Evolutionary conservation across 2,329 filamentous ascomycete species (phyloP).

Genomic region (Trichoderma citrinoviride): DNA sequence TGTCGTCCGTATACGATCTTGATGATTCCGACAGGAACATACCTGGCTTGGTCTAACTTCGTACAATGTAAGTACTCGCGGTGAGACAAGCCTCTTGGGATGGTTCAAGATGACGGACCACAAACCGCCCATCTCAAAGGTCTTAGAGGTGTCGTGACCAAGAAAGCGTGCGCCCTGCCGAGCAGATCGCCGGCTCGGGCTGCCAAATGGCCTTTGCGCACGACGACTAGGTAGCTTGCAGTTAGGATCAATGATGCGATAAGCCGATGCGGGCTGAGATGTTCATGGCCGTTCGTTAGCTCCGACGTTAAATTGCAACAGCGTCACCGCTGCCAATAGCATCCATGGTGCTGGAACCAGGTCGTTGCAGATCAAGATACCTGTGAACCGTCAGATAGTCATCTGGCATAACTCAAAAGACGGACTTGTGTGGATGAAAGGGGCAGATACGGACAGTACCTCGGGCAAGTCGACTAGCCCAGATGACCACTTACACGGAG

Average conservation of each 20-base stretch:
- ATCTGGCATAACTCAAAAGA: too few relatives aligned
- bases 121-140: background rate
- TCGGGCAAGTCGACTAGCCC: too few relatives aligned
- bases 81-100: background rate
- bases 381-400: too few relatives aligned
- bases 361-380: too few relatives aligned
- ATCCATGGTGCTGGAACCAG: too few relatives aligned
- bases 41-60: background rate
- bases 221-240: constrained; percentile 11
- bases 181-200: constrained; percentile 5
- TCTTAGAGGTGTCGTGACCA: constrained; percentile 12
- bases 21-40: background rate
- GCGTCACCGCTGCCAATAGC: background rate
- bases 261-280: constrained; percentile 13
- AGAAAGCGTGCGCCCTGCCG: constrained; percentile 1
- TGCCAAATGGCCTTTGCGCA: constrained; percentile 1
- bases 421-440: too few relatives aligned
- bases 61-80: background rate
- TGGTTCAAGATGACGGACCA: background rate
- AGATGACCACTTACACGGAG: too few relatives aligned
- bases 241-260: constrained; percentile 9
- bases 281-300: background rate
- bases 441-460: too few relatives aligned
- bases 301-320: background rate
- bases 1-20: too few relatives aligned